These are phyloP conservation scores for Piper betle DNA, from an alignment of 164 flowering plant species.

Conservation along the genomic window DNA sequence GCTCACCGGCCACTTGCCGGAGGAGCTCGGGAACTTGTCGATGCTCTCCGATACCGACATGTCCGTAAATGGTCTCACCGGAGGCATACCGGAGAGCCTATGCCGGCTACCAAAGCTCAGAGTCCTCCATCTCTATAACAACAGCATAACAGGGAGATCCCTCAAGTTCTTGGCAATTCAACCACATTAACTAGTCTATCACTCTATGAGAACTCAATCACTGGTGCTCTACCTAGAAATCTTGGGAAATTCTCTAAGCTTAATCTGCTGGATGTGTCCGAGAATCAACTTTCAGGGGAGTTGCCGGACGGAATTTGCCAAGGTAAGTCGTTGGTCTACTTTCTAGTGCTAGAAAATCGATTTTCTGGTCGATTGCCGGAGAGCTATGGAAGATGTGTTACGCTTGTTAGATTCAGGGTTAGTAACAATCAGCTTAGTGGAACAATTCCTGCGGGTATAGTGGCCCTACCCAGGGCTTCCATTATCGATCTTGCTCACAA, in stretches of 20 bases:
- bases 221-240: conserved; percentile 51
- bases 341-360: conserved; percentile 51
- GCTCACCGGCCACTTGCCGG: conserved; percentile 57
- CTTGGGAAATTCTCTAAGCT: conserved; percentile 47
- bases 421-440: conserved; percentile 52
- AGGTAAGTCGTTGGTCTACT: conserved; percentile 51
- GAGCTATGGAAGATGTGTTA: conserved; percentile 38
- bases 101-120: conserved; percentile 55
- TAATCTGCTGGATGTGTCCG: conserved; percentile 56
- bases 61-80: conserved; percentile 59
- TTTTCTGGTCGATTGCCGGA: conserved; percentile 60
- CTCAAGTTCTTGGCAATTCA: conserved; percentile 45
- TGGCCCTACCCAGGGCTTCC: conserved; percentile 62
- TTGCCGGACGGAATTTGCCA: conserved; percentile 55
- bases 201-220: conserved; percentile 51
- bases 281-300: conserved; percentile 54
- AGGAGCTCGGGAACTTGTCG: conserved; percentile 65
- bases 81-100: conserved; percentile 57
- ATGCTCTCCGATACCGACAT: conserved; percentile 55
- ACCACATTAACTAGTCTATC: conserved; percentile 42
- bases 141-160: conserved; percentile 75
- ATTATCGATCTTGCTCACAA: conserved; percentile 65
- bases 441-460: conserved; percentile 42
- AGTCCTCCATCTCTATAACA: conserved; percentile 65
- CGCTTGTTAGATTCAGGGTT: conserved; percentile 67